Evolutionary conservation across 2,329 filamentous ascomycete genomes (phyloP).

Genomic region (Cryoendolithus antarcticus): DNA sequence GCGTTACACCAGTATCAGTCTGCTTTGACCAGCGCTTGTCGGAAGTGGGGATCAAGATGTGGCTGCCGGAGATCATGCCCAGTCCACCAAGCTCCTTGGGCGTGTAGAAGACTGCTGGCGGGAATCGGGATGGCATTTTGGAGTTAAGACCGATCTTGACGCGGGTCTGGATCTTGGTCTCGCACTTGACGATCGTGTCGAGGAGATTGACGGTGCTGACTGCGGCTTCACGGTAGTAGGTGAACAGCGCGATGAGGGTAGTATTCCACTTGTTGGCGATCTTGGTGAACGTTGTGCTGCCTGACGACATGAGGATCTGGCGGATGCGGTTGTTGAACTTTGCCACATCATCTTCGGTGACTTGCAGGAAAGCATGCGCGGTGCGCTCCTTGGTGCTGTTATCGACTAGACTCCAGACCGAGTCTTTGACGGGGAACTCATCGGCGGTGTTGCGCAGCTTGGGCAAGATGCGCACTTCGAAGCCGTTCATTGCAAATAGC

Average conservation of each 20-base stretch:
- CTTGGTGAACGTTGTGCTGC: conserved; percentile 98
- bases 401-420: conserved; percentile 93
- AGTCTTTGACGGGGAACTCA: conserved; percentile 94
- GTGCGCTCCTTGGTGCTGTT: conserved; percentile 95
- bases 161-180: conserved; percentile 97
- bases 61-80: conserved; percentile 97
- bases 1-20: conserved; percentile 91
- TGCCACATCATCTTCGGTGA: conserved; percentile 93
- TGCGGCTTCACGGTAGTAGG: conserved; percentile 94
- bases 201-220: conserved; percentile 89
- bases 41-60: conserved; percentile 92
- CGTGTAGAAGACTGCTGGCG: conserved; percentile 95
- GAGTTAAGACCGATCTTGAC: conserved; percentile 98
- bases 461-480: conserved; percentile 90
- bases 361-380: conserved; percentile 91
- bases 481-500: conserved; percentile 94
- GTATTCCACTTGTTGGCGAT: conserved; percentile 99
- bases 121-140: conserved; percentile 98
- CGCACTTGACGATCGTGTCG: conserved; percentile 97
- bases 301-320: conserved; percentile 97
- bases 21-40: conserved; percentile 99
- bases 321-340: conserved; percentile 99
- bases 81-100: conserved; percentile 94
- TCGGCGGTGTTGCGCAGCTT: conserved; percentile 93
- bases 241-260: conserved; percentile 89